A percentile compares a stretch with the other conserved stretches of the same genome.
Evolutionary conservation across 345 rosid genomes (phyloP).

Genomic region (Raphanus sativus): DNA sequence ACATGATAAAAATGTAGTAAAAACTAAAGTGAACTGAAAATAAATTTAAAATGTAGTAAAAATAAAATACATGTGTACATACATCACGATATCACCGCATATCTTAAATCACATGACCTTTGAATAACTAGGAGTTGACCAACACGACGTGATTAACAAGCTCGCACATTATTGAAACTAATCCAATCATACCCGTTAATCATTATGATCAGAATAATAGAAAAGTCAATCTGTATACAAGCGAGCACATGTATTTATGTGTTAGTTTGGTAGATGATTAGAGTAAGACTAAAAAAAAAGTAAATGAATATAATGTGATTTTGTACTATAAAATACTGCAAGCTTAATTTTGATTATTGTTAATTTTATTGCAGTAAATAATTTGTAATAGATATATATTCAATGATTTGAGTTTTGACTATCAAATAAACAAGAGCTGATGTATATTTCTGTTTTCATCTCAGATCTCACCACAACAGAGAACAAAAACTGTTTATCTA

Average conservation of each 20-base stretch:
- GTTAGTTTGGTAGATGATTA: no score
- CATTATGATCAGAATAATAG: conserved; percentile 7
- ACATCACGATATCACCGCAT: not conserved
- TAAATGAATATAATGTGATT: no score
- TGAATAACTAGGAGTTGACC: conserved; percentile 32
- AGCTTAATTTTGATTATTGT: not conserved
- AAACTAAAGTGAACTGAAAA: not conserved
- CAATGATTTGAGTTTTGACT: not conserved
- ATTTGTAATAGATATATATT: no score
- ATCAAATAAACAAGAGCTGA: not conserved
- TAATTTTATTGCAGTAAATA: not conserved
- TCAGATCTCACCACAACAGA: not conserved
- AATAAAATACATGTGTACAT: not conserved
- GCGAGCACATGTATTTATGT: not conserved
- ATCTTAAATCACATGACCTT: conserved; percentile 11
- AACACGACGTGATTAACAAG: conserved; percentile 26
- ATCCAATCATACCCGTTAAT: conserved; percentile 15
- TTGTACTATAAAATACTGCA: no score
- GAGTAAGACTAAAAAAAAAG: no score
- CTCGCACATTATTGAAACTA: conserved; percentile 24
- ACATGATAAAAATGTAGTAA: no score
- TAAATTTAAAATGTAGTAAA: not conserved
- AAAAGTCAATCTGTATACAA: conserved; percentile 24
- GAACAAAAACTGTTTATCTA: not conserved
- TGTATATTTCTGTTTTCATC: not conserved